A percentile compares a stretch with the other conserved stretches of the same genome.
These are phyloP conservation scores for Acer yangbiense DNA, from an alignment of 345 rosid genomes.

Conservation along the genomic window DNA sequence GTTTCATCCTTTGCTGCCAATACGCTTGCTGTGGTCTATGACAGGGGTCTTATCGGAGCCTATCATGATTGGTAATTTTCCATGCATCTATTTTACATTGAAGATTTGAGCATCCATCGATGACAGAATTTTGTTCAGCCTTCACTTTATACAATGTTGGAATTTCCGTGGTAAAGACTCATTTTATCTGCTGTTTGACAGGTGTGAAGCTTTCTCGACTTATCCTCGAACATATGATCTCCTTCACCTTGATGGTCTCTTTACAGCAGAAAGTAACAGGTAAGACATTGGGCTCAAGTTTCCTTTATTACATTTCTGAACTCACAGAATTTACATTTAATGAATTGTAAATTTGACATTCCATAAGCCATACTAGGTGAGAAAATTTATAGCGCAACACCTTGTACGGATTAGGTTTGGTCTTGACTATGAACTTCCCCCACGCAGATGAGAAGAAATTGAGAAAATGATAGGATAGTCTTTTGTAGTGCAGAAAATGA, in stretches of 20 bases:
- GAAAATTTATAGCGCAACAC: neutral
- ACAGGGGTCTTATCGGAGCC: slow-evolving; percentile 95
- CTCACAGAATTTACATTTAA: neutral
- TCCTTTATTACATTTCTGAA: neutral
- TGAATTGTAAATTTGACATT: slow-evolving; percentile 5
- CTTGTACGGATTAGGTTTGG: neutral
- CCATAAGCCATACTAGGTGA: neutral
- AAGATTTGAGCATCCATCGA: neutral
- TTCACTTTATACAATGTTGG: slow-evolving; percentile 1
- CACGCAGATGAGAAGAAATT: neutral
- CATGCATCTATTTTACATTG: slow-evolving; percentile 10
- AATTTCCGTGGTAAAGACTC: slow-evolving; percentile 5
- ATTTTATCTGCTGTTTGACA: slow-evolving; percentile 34
- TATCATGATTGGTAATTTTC: slow-evolving; percentile 82
- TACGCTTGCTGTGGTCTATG: slow-evolving; percentile 80
- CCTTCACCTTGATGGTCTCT: slow-evolving; percentile 87
- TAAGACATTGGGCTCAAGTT: slow-evolving; percentile 25
- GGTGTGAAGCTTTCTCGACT: slow-evolving; percentile 98
- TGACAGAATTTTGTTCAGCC: neutral
- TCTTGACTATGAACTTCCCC: neutral
- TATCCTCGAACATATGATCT: slow-evolving; percentile 97
- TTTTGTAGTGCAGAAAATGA: neutral
- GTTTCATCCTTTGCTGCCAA: slow-evolving; percentile 83
- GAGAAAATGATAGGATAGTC: neutral
- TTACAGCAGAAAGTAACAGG: slow-evolving; percentile 93